Base-by-base conservation (phyloP, 2,329 filamentous ascomycete genomes). In the Cladophialophora immunda region DNA sequence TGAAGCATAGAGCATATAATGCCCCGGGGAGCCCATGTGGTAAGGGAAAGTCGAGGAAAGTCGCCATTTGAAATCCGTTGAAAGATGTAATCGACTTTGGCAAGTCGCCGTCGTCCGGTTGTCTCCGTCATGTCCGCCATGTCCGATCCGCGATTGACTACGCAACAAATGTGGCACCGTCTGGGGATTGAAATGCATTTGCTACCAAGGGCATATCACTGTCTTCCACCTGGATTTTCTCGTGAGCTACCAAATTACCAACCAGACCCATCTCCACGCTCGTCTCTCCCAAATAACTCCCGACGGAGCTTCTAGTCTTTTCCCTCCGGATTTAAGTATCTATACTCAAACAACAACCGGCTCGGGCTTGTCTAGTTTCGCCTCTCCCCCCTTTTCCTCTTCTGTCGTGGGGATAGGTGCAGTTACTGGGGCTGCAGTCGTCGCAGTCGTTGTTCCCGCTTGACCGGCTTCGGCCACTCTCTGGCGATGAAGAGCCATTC, bases 401-500 rank as follows among this genome's bases (percentile, higher is more conserved):
- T 36, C 60, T 7, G 60, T 22, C 1, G 22, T 15, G 54, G 60
- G n/a, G 11, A 53, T 25, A 11, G 15, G 7, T 6, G 34, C 53
- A 50, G 57, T 3, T 3, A 19, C 30, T n/a, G 65, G 38, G 25
- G 36, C 29, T 29, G 55, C 27, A 19, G 30, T 17, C n/a, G 32
- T 22, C 11, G 60, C 25, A 22, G 38, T 52, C 4, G 32, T 25
- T 13, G 36, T 22, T 17, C 29, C 34, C 22, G 22, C 32, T 11
- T 30, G 45, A 41, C 15, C 30, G 11, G 22, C 30, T 6, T 55
- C 38, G 19, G 29, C 52, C 15, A 61, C 30, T 47, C 69, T 58
- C 32, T 71, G 68, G 15, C 66, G 64, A 36, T 64, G 65, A 30
- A 73, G 56, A 25, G 67, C 62, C 11, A 70, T 64, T 19, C 64